A percentile compares a stretch with the other conserved stretches of the same genome.
Conservation (phyloP, 192 early-diverging fungal species). For the Coemansia sp. region DNA sequence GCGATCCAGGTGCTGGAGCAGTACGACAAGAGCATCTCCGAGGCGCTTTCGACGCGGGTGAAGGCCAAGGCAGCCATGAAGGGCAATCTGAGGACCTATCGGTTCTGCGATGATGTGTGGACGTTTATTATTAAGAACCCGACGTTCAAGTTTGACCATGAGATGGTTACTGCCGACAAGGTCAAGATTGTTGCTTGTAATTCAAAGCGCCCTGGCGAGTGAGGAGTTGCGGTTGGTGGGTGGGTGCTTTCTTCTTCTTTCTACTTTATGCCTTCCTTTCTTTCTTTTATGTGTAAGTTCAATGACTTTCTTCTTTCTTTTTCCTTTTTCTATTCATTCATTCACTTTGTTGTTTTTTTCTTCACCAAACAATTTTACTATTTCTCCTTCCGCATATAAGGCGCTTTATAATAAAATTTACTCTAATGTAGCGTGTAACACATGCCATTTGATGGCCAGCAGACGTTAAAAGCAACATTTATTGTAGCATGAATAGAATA, state of each 20-base stretch:
- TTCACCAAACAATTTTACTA: too few species aligned
- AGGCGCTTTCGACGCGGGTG: slow-evolving; percentile 80
- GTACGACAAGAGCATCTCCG: slow-evolving; percentile 75
- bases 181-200: slow-evolving; percentile 97
- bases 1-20: slow-evolving; percentile 90
- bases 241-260: not conserved
- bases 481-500: too few species aligned
- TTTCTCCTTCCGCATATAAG: too few species aligned
- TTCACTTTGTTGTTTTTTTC: not conserved
- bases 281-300: not conserved
- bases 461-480: too few species aligned
- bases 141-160: slow-evolving; percentile 87
- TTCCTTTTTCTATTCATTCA: not conserved
- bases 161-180: slow-evolving; percentile 77
- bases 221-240: not conserved
- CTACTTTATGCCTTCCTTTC: not conserved
- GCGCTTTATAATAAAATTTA: too few species aligned
- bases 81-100: slow-evolving; percentile 79
- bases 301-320: not conserved
- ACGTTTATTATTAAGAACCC: slow-evolving; percentile 89
- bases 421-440: not conserved
- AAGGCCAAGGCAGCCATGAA: slow-evolving; percentile 80
- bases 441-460: not conserved
- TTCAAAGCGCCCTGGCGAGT: slow-evolving; percentile 70
- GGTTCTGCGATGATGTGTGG: slow-evolving; percentile 98